Evolutionary conservation across 176 grass and related monocot genomes (phyloP), one percentile per base, ranked within the genome.

Genomic region (Poa pratensis): DNA sequence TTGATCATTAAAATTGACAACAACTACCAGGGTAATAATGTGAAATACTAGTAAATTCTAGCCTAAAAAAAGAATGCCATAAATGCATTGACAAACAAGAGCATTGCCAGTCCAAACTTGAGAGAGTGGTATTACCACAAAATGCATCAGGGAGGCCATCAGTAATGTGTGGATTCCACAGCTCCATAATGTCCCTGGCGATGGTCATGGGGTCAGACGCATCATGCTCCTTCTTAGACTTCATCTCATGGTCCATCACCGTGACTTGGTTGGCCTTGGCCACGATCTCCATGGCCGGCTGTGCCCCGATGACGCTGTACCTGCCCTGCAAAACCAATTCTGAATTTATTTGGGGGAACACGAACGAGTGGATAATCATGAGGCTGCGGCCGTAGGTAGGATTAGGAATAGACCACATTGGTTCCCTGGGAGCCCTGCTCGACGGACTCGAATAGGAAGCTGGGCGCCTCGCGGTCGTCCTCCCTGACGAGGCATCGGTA

Each of bases 391-490:
- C 46, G 46, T 48, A 10, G 46, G 19, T 15, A 69, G 40, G 40
- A 39, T 7, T 7, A 9, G 64, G 49, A 60, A 22, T 75, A 27
- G 57, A 98, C 95, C 77, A 95, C 90, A 80, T 95, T 98, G 60
- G 91, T 98, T 59, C 95, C 95, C 54, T 88, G 78, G 54, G 80
- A 57, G 42, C 91, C 93, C 90, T 98, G 95, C 87, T 98, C 95
- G 7, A 98, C 95, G 9, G 95, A 92, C 80, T 98, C 95, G 19
- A 98, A 98, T 26, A 98, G 91, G 83, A 98, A 98, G 62, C 95
- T 98, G 68, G 95, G 95, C 9, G 95, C 91, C 63, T 98, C 93
- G 10, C 91, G 88, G 79, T 98, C 93, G 66, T 95, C 91, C 89
- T 93, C 95, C 67, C 86, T 91, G 57, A 98, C 93, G 9, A 98